Evolutionary conservation across 768 basidiomycete genomes (phyloP).

Genomic region (Termitomyces sp.): DNA sequence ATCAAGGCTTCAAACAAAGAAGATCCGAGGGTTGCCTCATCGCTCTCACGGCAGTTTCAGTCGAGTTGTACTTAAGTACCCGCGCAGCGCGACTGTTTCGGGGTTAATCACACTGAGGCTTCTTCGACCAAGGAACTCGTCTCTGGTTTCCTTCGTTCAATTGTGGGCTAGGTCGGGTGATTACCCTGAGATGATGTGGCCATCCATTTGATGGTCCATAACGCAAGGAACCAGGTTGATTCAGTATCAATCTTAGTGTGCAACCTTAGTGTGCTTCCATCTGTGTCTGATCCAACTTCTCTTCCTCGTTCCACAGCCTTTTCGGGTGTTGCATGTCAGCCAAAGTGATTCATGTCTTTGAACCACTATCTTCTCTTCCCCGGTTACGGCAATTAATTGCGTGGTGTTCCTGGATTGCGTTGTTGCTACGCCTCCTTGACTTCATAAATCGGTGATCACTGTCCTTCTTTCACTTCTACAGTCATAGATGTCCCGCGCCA

Average conservation of each 20-base stretch:
- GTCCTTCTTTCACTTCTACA: constrained; percentile 17
- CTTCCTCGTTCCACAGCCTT: constrained; percentile 12
- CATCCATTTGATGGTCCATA: constrained; percentile 10
- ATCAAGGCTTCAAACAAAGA: neutral
- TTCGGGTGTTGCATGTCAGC: constrained; percentile 2
- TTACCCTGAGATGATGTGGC: constrained; percentile 15
- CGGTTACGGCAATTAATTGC: constrained; percentile 11
- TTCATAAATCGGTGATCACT: constrained; percentile 14
- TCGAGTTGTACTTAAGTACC: neutral
- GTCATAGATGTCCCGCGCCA: constrained; percentile 22
- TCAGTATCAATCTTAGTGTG: constrained; percentile 8
- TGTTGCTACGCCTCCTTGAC: constrained; percentile 25
- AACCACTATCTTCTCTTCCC: constrained; percentile 3
- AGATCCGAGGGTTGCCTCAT: neutral
- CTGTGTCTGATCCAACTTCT: constrained; percentile 2
- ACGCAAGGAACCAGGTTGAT: constrained; percentile 3
- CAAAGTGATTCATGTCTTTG: constrained; percentile 1
- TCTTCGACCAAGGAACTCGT: constrained; percentile 3
- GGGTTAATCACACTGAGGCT: constrained; percentile 1
- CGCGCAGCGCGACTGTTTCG: neutral
- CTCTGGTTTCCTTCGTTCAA: neutral
- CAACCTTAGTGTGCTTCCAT: neutral
- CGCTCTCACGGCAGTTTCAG: neutral
- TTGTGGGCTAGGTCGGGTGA: constrained; percentile 12
- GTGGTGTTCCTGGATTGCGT: constrained; percentile 30